Percentiles rank a stretch among this genome's conserved stretches.
Evolutionary conservation across 208 protist genomes (phyloP).

Genomic region (Willaertia magna): DNA sequence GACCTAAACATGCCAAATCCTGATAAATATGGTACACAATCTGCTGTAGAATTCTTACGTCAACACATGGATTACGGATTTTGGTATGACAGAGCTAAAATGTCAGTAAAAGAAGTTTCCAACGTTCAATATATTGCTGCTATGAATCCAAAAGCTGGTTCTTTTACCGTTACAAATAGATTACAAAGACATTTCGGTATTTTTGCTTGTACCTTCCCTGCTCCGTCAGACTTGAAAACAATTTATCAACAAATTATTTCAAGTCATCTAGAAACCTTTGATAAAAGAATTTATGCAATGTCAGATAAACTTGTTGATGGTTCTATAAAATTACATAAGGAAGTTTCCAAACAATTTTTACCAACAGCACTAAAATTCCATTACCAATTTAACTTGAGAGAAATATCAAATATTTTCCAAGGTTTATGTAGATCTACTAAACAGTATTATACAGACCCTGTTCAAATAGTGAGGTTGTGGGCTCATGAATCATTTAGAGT

Average conservation of each 20-base stretch:
- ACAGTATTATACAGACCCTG: slow-evolving; percentile 59
- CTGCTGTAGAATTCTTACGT: slow-evolving; percentile 86
- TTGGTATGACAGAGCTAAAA: slow-evolving; percentile 92
- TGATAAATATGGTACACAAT: slow-evolving; percentile 95
- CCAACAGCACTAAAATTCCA: slow-evolving; percentile 97
- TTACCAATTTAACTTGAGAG: slow-evolving; percentile 96
- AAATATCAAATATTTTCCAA: slow-evolving; percentile 91
- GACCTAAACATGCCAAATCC: slow-evolving; percentile 96
- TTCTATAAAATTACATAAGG: slow-evolving; percentile 73
- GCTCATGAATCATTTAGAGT: slow-evolving; percentile 88
- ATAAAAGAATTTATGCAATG: slow-evolving; percentile 62
- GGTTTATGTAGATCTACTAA: slow-evolving; percentile 62
- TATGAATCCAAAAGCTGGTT: slow-evolving; percentile 96
- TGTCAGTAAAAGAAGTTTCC: slow-evolving; percentile 80
- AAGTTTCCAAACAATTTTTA: slow-evolving; percentile 78
- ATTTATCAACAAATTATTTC: slow-evolving; percentile 87
- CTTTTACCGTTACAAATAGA: slow-evolving; percentile 87
- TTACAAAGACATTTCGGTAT: slow-evolving; percentile 89
- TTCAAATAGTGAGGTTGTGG: slow-evolving; percentile 77
- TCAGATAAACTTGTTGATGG: slow-evolving; percentile 65
- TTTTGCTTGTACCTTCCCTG: slow-evolving; percentile 86
- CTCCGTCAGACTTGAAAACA: slow-evolving; percentile 60
- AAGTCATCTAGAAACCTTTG: slow-evolving; percentile 67
- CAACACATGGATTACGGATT: slow-evolving; percentile 92
- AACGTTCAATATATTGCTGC: slow-evolving; percentile 84